phyloP scores from a whole-genome alignment of 305 asterid genomes.

The Rubia tinctorum region DNA sequence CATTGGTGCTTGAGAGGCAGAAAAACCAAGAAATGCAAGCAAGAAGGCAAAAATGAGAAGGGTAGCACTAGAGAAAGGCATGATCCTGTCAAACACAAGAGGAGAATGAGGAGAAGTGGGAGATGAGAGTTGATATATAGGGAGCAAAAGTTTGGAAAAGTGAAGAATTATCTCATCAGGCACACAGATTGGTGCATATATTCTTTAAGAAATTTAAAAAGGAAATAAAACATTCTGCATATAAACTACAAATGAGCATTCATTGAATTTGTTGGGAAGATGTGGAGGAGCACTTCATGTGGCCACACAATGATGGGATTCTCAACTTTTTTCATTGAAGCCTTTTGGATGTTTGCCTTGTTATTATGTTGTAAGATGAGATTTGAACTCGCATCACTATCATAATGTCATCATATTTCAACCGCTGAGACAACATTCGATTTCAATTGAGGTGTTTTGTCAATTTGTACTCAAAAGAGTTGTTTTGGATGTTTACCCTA shows the following conservation, averaged over 20 bases:
- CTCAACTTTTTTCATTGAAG: background rate
- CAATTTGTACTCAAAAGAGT: no score
- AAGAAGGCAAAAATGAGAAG: slow-evolving; percentile 34
- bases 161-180: background rate
- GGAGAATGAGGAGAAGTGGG: slow-evolving; percentile 11
- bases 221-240: background rate
- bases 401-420: no score
- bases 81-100: slow-evolving; percentile 8
- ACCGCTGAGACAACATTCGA: no score
- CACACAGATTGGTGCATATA: slow-evolving; percentile 18
- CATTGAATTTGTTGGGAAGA: background rate
- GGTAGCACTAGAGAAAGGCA: slow-evolving; percentile 41
- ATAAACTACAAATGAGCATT: no score
- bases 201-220: slow-evolving; percentile 10
- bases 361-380: no score
- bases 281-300: slow-evolving; percentile 6
- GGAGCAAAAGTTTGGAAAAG: background rate
- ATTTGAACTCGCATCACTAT: no score
- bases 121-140: background rate
- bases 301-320: background rate
- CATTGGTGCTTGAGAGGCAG: slow-evolving; percentile 50
- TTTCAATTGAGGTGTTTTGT: no score
- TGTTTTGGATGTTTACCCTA: no score
- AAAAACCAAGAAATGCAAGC: slow-evolving; percentile 30
- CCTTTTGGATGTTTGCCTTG: no score